Evolutionary conservation across 140 eudicot species (phyloP).

Genomic region (Bidens hawaiensis): DNA sequence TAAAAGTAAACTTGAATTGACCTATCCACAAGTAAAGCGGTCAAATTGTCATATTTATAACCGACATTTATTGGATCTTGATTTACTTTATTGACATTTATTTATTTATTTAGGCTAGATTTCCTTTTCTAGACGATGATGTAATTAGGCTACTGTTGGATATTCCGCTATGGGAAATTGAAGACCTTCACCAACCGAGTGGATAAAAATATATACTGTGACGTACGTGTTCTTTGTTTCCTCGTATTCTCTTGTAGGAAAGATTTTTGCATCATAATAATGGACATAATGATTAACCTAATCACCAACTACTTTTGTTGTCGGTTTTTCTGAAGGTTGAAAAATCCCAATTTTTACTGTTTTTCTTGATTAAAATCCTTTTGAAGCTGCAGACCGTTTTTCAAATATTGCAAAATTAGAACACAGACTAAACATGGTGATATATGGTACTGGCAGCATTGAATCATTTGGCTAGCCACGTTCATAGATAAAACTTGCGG

Average conservation of each 20-base stretch:
- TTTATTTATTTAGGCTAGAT: constrained; percentile 59
- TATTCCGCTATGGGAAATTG: constrained; percentile 91
- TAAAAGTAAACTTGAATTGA: too few species aligned
- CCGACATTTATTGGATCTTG: neutral
- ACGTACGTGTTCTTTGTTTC: constrained; percentile 46
- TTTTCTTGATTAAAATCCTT: constrained; percentile 41
- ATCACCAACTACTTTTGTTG: neutral
- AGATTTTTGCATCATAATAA: neutral
- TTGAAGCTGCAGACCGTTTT: constrained; percentile 31
- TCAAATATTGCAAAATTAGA: constrained; percentile 39
- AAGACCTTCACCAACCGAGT: constrained; percentile 82
- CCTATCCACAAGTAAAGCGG: neutral
- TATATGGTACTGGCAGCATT: constrained; percentile 80
- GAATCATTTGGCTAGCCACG: constrained; percentile 59
- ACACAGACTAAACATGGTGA: constrained; percentile 52
- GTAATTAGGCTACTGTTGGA: constrained; percentile 69
- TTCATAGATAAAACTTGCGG: constrained; percentile 68
- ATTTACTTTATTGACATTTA: constrained; percentile 2
- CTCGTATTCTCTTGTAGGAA: neutral
- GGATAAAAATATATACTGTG: constrained; percentile 91
- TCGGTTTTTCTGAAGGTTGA: constrained; percentile 35
- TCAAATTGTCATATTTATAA: neutral
- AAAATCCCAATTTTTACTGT: constrained; percentile 38
- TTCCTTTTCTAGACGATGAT: constrained; percentile 92
- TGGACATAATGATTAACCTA: neutral